These are phyloP conservation scores for Raddia guianensis DNA, from an alignment of 176 grass and related monocot species.

Conservation along the genomic window DNA sequence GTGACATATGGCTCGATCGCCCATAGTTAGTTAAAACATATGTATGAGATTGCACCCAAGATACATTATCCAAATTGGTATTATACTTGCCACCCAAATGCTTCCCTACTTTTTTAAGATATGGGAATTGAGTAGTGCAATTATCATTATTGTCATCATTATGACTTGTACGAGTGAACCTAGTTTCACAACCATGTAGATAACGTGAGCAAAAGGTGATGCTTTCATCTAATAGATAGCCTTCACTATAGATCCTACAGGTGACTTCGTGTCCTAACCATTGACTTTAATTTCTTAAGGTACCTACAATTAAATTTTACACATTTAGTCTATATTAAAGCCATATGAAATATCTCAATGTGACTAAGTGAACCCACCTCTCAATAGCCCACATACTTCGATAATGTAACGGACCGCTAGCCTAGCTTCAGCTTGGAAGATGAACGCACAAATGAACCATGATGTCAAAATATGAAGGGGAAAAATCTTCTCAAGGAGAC, in stretches of 20 bases:
- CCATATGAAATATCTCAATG: background rate
- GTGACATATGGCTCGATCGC: too few species aligned
- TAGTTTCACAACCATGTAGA: background rate
- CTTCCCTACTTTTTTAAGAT: background rate
- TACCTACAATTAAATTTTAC: background rate
- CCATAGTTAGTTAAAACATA: too few species aligned
- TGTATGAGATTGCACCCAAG: too few species aligned
- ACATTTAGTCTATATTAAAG: background rate
- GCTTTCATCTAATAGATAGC: background rate
- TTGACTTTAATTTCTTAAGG: background rate
- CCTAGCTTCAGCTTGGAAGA: background rate
- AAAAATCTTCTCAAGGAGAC: background rate
- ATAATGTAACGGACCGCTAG: background rate
- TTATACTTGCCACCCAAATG: background rate
- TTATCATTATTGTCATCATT: background rate
- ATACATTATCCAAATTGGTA: too few species aligned
- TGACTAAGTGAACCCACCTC: background rate
- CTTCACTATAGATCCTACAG: background rate
- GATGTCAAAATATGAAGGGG: background rate
- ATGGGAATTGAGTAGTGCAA: background rate
- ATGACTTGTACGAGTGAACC: background rate
- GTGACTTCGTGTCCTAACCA: background rate
- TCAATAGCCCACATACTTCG: background rate
- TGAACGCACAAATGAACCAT: background rate
- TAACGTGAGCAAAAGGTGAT: background rate